Evolutionary conservation across 768 basidiomycete species (phyloP).

Genomic region (Crucibulum laeve): DNA sequence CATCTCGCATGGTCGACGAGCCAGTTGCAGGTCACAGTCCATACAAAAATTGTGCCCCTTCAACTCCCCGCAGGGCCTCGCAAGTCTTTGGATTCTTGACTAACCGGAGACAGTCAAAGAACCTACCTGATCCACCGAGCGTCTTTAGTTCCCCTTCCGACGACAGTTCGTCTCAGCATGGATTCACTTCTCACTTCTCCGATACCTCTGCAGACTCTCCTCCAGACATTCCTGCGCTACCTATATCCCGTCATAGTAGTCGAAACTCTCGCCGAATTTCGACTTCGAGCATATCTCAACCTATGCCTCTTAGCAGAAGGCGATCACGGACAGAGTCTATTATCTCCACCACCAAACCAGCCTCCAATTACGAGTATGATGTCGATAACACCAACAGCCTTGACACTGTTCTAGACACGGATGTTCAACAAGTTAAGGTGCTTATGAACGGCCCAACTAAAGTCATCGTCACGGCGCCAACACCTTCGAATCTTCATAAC

Average conservation of each 20-base stretch:
- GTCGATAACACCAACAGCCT: no score
- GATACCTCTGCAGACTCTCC: constrained; percentile 18
- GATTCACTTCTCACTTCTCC: constrained; percentile 20
- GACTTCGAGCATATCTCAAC: constrained; percentile 6
- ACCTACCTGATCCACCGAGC: constrained; percentile 33
- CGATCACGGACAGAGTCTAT: constrained; percentile 8
- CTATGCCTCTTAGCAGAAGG: constrained; percentile 9
- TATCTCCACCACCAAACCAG: no score
- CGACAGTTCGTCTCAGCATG: constrained; percentile 15
- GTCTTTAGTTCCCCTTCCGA: constrained; percentile 37
- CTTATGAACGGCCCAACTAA: constrained; percentile 44
- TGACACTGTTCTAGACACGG: no score
- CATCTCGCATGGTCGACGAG: constrained; percentile 20
- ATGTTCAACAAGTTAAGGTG: constrained; percentile 25
- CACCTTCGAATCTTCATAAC: constrained; percentile 32
- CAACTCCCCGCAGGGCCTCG: constrained; percentile 64
- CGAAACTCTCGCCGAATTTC: constrained; percentile 1
- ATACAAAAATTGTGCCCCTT: constrained; percentile 31
- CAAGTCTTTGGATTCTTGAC: constrained; percentile 74
- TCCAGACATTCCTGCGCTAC: constrained; percentile 8
- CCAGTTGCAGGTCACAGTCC: constrained; percentile 19
- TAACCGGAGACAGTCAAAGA: constrained; percentile 33
- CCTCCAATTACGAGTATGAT: no score
- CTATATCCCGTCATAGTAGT: constrained; percentile 9
- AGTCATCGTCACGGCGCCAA: constrained; percentile 52